Conservation (phyloP, 331 rosid species). For the Quercus tomentella region DNA sequence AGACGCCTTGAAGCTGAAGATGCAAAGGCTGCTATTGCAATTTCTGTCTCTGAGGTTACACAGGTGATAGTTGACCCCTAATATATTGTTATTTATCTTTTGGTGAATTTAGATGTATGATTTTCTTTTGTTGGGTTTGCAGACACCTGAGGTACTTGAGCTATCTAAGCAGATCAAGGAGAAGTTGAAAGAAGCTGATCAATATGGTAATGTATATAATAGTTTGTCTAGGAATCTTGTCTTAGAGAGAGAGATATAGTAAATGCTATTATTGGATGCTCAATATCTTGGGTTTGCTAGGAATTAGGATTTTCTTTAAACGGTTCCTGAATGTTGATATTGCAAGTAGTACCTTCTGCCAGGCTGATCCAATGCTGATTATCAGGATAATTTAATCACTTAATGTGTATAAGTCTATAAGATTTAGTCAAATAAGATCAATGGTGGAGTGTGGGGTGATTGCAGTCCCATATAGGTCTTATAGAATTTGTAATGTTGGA, state of each 20-base stretch:
- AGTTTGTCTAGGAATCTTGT: neutral
- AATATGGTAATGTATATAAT: constrained; percentile 49
- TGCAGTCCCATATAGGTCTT: too few relatives aligned
- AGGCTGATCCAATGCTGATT: neutral
- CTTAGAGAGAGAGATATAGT: too few relatives aligned
- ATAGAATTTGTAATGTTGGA: too few relatives aligned
- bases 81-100: neutral
- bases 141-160: constrained; percentile 87
- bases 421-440: too few relatives aligned
- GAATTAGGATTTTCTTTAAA: neutral
- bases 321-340: neutral
- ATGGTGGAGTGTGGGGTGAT: too few relatives aligned
- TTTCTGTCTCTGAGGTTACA: constrained; percentile 95
- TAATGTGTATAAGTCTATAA: too few relatives aligned
- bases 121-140: constrained; percentile 25
- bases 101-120: neutral
- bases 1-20: constrained; percentile 99
- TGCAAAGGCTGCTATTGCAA: constrained; percentile 98
- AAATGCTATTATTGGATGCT: neutral
- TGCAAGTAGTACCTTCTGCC: constrained; percentile 8
- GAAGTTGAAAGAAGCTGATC: constrained; percentile 91
- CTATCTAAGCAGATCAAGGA: constrained; percentile 79
- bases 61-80: constrained; percentile 40
- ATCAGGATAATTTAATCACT: neutral
- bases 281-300: neutral